Base-by-base conservation (phyloP, 2,329 filamentous ascomycete genomes). In the Aspergillus puulaauensis region DNA sequence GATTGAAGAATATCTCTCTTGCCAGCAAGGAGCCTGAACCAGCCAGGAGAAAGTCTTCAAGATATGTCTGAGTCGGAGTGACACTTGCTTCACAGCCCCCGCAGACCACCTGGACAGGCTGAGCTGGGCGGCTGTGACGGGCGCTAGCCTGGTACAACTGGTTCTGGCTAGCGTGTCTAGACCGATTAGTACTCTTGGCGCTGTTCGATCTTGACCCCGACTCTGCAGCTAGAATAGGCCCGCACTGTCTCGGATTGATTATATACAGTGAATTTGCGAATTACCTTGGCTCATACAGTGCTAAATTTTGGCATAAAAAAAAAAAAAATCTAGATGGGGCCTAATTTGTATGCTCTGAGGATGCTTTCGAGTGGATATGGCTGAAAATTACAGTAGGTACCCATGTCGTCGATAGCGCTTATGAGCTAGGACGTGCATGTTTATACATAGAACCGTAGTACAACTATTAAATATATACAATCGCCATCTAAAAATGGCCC, bases 21-120 rank as follows among this genome's bases (percentile, higher is more conserved):
- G 48, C 63, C 62, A 65, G 63, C 61, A 64, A 66, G 63, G 60
- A 64, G 56, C 55, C 58, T 59, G 60, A 62, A n/a, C 62, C 63
- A 64, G 62, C 53, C 56, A 65, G 56, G 56, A 52, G 57, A 44
- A 51, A 57, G 59, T 46, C 47, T 57, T 54, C 47, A 51, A 39
- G 46, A 48, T 53, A 35, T 37, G 21, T 8, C 27, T 14, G n/a
- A 37, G 15, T 31, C 27, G 31, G 17, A 46, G 14, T 45, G 12
- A n/a, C 44, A 27, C 21, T 47, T 54, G 46, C 49, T 44, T 55
- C 53, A 55, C 53, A 49, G 46, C 53, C 55, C 55, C 55, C 43
- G 43, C 54, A 40, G 46, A 31, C 27, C 9, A 31, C 27, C 27
- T 31, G 27, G 9, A 8, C 9, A 33, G 12, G 24, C 35, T n/a